Base-by-base conservation (phyloP, 495 filamentous ascomycete species). In the Parachaetomium inaequale region DNA sequence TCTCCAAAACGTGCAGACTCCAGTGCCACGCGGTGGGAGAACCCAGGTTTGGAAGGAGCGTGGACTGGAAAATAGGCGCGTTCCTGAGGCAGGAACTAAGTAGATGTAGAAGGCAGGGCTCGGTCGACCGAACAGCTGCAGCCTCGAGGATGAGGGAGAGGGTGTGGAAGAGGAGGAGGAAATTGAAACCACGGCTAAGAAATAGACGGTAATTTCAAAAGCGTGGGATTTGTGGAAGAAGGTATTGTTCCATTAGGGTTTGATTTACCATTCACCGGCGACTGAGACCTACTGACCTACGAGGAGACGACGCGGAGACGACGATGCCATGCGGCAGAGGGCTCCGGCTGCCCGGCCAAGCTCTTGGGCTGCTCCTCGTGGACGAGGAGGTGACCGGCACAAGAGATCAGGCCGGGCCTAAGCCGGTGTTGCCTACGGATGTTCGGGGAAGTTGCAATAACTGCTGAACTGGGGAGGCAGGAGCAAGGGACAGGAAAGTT, bases 21-120 rank as follows among this genome's bases (percentile, higher is more conserved):
- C 43, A 15, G 29, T 7, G 31, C 0, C n/a, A n/a, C n/a, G n/a
- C 4, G 31, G 15, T 7, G n/a, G 29, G 12, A 31, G 21, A 64
- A 7, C 11, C 50, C 19, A 43, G 14, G 19, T n/a, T 46, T 21
- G 58, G 62, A 65, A 64, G 55, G 63, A 58, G 55, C 63, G 40
- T 40, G 52, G 43, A 53, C 38, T 15, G n/a, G 45, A 55, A 31
- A 17, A 34, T 38, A n/a, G 38, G 19, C 21, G 25, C 32, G 25
- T 28, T 46, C n/a, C 31, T 57, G 12, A 57, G 63, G 63, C 45
- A 58, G 63, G 57, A 51, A 52, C 26, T 4, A 21, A 52, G 12
- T 23, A 34, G 43, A 32, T 6, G 40, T 31, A 26, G 55, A 45
- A 57, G 55, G 40, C 55, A 42, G 55, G 23, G 32, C 26, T 45